These are phyloP conservation scores for Dioscorea dumetorum DNA, from an alignment of 106 monocot genomes.

Conservation along the genomic window DNA sequence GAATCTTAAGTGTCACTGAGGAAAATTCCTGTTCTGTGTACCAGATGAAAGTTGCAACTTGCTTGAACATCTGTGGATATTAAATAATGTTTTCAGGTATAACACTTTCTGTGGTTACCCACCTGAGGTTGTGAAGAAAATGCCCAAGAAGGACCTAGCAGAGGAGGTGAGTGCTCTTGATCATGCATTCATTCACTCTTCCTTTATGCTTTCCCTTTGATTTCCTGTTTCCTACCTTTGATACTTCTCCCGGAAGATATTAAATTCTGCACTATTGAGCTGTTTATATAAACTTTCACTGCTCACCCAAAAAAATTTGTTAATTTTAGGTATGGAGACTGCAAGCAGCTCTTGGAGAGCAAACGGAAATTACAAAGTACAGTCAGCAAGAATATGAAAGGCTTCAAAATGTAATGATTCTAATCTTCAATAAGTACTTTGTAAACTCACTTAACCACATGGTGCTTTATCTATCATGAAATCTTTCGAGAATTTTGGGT, in stretches of 20 bases:
- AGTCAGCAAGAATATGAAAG: conserved; percentile 91
- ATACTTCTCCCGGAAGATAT: no score
- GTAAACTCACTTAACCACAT: no score
- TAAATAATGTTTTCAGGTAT: conserved; percentile 33
- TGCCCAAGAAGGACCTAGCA: conserved; percentile 91
- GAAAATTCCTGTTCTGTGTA: not conserved
- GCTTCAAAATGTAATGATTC: conserved; percentile 78
- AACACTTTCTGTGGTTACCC: conserved; percentile 96
- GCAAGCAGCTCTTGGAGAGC: conserved; percentile 95
- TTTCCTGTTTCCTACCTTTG: no score
- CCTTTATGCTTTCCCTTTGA: no score
- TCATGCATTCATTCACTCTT: no score
- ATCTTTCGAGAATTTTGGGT: no score
- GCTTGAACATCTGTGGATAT: not conserved
- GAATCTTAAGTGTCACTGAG: no score
- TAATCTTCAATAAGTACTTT: not conserved
- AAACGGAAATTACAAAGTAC: conserved; percentile 89
- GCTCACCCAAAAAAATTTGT: not conserved
- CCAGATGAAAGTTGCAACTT: not conserved
- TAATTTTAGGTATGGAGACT: conserved; percentile 79
- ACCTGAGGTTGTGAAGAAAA: conserved; percentile 96
- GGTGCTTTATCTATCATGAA: no score
- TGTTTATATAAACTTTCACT: no score
- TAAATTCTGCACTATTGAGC: no score
- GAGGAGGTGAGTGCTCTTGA: conserved; percentile 52